Base-by-base conservation (phyloP, 2,329 filamentous ascomycete genomes). In the Fusarium austroafricanum region DNA sequence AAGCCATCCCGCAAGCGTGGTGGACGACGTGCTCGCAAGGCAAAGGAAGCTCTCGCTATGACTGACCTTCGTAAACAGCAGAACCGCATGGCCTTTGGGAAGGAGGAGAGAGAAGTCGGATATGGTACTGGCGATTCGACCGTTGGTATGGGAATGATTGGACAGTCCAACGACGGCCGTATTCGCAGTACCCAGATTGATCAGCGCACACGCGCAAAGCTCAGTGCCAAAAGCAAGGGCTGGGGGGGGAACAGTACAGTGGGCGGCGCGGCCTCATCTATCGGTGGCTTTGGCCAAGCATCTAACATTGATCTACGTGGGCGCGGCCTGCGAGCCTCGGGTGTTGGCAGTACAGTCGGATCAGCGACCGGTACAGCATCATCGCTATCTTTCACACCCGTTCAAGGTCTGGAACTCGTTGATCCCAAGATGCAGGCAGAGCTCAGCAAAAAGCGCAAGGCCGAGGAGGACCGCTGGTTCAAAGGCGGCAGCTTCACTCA, bases 401-500 rank as follows among this genome's bases (percentile, higher is more conserved):
- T 97, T 17, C 96, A 98, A 76, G 96, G 96, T 3, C 84, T 99
- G 38, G 95, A 99, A 82, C 86, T 99, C 14, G 94, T 98, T 9
- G 95, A 98, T 77, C 96, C 96, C 21, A 97, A 96, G 83, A 88
- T 92, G 58, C 90, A 94, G 71, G 92, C 93, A 10, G 94, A 97
- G 81, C 86, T 97, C 77, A 94, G 87, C 76, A 87, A 93, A 73
- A 98, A 98, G 83, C 85, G 94, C 67, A 96, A 97, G 78, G 94
- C 93, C 1, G 96, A 98, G 68, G 93, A 97, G 77, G 95, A 98
- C 76, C 86, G 93, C 37, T 99, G 94, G 91, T 99, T 99, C 83
- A 97, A 96, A 79, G 92, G 93, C 45, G 96, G 96, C n/a, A 94
- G 93, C 0, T 99, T 99, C 76, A 97, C 96, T 10, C 94, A 97